Conservation (phyloP, 805 yeast genomes). For the Zygotorulaspora danielsina region DNA sequence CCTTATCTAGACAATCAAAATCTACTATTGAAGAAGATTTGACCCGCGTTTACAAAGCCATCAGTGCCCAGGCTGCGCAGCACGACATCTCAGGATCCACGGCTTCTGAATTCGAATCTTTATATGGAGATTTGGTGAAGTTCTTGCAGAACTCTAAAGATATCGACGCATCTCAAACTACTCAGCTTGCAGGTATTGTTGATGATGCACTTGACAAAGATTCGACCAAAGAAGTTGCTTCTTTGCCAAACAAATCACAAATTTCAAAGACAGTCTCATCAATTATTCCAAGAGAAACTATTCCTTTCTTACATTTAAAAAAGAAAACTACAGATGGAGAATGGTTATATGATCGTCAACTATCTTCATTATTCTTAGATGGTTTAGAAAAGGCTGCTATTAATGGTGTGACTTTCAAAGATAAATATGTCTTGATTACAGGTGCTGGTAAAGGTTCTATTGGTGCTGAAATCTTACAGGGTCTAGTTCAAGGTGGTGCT, state of each 20-base stretch:
- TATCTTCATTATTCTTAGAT: conserved; percentile 76
- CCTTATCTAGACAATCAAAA: conserved; percentile 60
- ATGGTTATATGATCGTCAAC: conserved; percentile 80
- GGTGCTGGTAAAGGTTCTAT: conserved; percentile 99
- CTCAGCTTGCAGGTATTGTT: conserved; percentile 49
- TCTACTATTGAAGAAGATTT: conserved; percentile 84
- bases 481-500: conserved; percentile 96
- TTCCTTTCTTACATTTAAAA: conserved; percentile 93
- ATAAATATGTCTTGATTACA: conserved; percentile 84
- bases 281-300: conserved; percentile 71
- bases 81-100: conserved; percentile 51
- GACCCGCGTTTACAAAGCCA: conserved; percentile 74
- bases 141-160: conserved; percentile 67
- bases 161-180: conserved; percentile 62
- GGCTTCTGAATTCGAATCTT: conserved; percentile 63
- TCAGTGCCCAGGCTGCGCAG: conserved; percentile 60
- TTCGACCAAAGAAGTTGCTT: conserved; percentile 75
- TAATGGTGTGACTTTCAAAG: conserved; percentile 86
- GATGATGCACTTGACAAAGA: conserved; percentile 49
- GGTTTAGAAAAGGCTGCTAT: conserved; percentile 92
- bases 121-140: conserved; percentile 65
- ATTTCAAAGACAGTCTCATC: conserved; percentile 71
- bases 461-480: conserved; percentile 95
- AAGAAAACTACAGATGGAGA: conserved; percentile 63
- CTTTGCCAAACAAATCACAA: conserved; percentile 68